phyloP scores from a whole-genome alignment of 306 rosid genomes.

The Trifolium subterraneum region DNA sequence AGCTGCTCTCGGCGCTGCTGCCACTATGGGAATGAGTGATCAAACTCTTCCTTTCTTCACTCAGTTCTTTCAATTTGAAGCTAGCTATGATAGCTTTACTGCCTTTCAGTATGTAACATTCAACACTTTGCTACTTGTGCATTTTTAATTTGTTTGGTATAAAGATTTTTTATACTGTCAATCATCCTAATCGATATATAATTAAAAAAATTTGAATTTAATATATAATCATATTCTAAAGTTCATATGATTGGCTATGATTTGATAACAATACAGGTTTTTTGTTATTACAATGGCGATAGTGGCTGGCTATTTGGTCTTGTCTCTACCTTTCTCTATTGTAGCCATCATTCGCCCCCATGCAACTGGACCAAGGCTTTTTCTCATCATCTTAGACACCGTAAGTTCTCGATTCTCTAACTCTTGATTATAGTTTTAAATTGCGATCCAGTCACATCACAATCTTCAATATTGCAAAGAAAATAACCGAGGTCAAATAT shows the following conservation, averaged over 20 bases:
- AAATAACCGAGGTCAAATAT: too few species aligned
- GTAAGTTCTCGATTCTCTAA: slow-evolving; percentile 42
- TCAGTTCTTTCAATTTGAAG: slow-evolving; percentile 91
- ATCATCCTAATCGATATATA: not conserved
- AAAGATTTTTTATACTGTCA: not conserved
- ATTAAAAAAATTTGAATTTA: too few species aligned
- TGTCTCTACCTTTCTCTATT: slow-evolving; percentile 79
- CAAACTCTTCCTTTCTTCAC: slow-evolving; percentile 92
- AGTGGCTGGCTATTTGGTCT: slow-evolving; percentile 81
- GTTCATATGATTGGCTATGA: not conserved
- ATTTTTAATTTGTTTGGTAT: too few species aligned
- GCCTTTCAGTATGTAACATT: slow-evolving; percentile 67
- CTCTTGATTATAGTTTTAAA: not conserved
- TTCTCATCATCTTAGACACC: slow-evolving; percentile 77
- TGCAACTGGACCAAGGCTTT: slow-evolving; percentile 66
- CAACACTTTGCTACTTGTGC: not conserved
- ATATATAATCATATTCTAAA: too few species aligned
- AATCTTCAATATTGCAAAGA: too few species aligned
- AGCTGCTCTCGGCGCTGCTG: slow-evolving; percentile 68
- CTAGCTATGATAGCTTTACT: slow-evolving; percentile 76
- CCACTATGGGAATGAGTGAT: slow-evolving; percentile 78
- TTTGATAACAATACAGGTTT: slow-evolving; percentile 62
- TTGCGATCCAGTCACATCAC: not conserved
- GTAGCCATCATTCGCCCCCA: slow-evolving; percentile 76
- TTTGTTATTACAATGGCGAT: slow-evolving; percentile 78